A percentile compares a stretch with the other conserved stretches of the same genome.
Conservation (phyloP, 2,329 filamentous ascomycete species). For the Calonectria pteridis region DNA sequence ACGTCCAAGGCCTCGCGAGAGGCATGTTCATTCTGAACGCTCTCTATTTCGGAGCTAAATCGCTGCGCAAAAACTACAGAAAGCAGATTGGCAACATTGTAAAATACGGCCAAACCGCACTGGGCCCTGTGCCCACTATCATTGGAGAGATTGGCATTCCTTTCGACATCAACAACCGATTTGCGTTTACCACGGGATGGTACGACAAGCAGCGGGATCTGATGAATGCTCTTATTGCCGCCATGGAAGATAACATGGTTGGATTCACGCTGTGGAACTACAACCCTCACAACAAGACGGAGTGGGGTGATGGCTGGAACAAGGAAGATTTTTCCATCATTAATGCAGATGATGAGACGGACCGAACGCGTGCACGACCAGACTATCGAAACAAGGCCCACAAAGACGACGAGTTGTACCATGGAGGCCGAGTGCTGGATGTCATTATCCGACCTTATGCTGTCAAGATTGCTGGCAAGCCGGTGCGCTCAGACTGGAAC, state of each 20-base stretch:
- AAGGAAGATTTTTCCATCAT: slow-evolving; percentile 58
- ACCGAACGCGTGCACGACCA: slow-evolving; percentile 39
- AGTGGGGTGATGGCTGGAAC: slow-evolving; percentile 58
- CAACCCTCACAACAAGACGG: slow-evolving; percentile 53
- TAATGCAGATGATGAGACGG: slow-evolving; percentile 49
- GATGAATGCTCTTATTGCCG: slow-evolving; percentile 54
- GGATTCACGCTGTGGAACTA: slow-evolving; percentile 57
- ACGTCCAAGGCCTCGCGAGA: slow-evolving; percentile 55
- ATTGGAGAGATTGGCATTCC: slow-evolving; percentile 58
- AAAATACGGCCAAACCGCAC: slow-evolving; percentile 47
- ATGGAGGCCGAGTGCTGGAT: slow-evolving; percentile 53
- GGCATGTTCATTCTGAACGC: slow-evolving; percentile 56
- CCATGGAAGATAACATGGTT: slow-evolving; percentile 55
- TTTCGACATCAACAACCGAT: slow-evolving; percentile 54
- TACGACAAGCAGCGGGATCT: slow-evolving; percentile 55
- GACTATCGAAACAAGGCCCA: slow-evolving; percentile 51
- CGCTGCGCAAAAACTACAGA: slow-evolving; percentile 54
- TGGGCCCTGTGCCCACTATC: slow-evolving; percentile 51
- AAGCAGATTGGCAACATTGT: slow-evolving; percentile 53
- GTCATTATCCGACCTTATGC: slow-evolving; percentile 57
- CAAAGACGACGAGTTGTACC: slow-evolving; percentile 52
- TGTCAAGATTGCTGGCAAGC: slow-evolving; percentile 54
- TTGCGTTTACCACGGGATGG: slow-evolving; percentile 53
- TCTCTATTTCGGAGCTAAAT: slow-evolving; percentile 55
- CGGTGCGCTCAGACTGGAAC: slow-evolving; percentile 51